Evolutionary conservation across 805 yeast species (phyloP).

Genomic region (Metschnikowia dekortorum): DNA sequence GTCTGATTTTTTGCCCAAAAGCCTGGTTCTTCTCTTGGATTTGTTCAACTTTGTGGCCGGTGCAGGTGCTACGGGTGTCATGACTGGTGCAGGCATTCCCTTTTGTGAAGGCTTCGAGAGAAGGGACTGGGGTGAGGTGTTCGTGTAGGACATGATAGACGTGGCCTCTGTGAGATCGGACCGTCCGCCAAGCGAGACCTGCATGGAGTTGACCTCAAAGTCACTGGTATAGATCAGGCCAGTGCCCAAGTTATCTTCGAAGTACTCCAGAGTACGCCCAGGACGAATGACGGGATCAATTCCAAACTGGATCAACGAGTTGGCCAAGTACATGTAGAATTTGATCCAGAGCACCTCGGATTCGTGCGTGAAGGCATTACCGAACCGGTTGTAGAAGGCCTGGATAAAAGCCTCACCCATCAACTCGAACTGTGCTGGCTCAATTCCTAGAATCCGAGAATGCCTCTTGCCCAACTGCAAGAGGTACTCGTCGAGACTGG

Average conservation of each 20-base stretch:
- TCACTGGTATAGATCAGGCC: slow-evolving; percentile 11
- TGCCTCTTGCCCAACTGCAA: slow-evolving; percentile 68
- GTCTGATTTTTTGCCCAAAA: slow-evolving; percentile 1
- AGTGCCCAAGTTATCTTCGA: background rate
- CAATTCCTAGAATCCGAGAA: slow-evolving; percentile 69
- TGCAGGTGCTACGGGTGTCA: background rate
- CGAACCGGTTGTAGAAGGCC: slow-evolving; percentile 65
- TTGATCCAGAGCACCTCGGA: slow-evolving; percentile 69
- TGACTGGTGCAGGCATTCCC: background rate
- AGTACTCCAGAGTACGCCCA: background rate
- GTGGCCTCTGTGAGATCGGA: slow-evolving; percentile 10
- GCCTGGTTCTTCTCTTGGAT: background rate
- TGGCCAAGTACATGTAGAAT: slow-evolving; percentile 63
- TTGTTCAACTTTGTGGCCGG: background rate
- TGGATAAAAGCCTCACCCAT: slow-evolving; percentile 71
- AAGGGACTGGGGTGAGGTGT: background rate
- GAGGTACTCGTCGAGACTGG: slow-evolving; percentile 54
- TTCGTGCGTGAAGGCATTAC: slow-evolving; percentile 50
- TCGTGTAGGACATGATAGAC: slow-evolving; percentile 1
- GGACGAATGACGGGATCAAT: slow-evolving; percentile 42
- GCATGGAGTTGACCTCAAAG: slow-evolving; percentile 8
- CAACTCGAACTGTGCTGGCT: slow-evolving; percentile 59
- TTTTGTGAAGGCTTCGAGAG: background rate
- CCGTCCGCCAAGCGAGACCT: slow-evolving; percentile 6
- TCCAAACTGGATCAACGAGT: slow-evolving; percentile 60